Evolutionary conservation across 441 rosid species (phyloP), one percentile per base, ranked within the genome.

Genomic region (Pelargonium citronellum): DNA sequence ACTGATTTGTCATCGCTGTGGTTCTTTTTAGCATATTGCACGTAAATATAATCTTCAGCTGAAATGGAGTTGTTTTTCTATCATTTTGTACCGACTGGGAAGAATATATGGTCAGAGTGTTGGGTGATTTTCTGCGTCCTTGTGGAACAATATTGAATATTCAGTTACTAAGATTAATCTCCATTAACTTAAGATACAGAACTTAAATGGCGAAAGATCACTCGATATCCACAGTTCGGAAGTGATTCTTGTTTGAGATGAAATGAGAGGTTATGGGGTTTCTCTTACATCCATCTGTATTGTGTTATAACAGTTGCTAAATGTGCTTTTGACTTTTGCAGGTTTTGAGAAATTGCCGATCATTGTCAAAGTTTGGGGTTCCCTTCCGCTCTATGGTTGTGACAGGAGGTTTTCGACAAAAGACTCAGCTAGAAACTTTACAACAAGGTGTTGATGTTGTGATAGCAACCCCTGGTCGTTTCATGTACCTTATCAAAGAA

Each of bases 381-480:
- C 95, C 95, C 5, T 89, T 93, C 74, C 90, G 92, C 66, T 93
- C 97, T 67, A 85, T 91, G 91, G 91, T 85, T 69, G 91, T 82
- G 73, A 93, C 95, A 0, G 97, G 95, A 69, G 97, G 96, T 68
- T 91, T 89, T 87, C 83, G 84, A 69, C 97, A 91, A 79, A 88
- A 80, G 79, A 91, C 97, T 58, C 97, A 93, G 78, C 78, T 86
- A 70, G 95, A 93, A 83, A 89, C 77, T 79, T 80, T 93, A 64
- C 85, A 89, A 77, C 89, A 82, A 74, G 93, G 91, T 49, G 86
- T 87, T 30, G 96, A 91, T 76, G 86, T 92, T 71, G 76, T 92
- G 76, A 89, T 90, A 57, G 96, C 90, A 62, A 90, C 98, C 12
- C 95, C 98, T 15, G 98, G 98, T 79, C 95, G 96, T 71, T 90